Base-by-base conservation (phyloP, 1,284 basidiomycete species). In the Cryptococcus sp. region DNA sequence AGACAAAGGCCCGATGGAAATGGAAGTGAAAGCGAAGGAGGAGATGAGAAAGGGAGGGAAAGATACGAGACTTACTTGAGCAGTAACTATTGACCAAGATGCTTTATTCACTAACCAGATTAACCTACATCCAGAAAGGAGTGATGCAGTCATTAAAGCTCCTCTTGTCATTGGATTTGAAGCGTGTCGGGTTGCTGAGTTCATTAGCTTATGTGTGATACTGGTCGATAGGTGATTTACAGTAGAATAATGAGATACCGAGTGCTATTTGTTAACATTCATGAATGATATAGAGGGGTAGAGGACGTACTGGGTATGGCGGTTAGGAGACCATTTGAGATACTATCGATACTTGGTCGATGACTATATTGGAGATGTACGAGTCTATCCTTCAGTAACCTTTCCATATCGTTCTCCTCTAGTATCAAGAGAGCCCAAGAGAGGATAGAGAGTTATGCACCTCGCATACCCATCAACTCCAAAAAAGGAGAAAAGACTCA, bases 51-150 rank as follows among this genome's bases (percentile, higher is more conserved):
- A 13, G 18, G 25, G 21, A 36, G 36, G 23, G 24, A 37, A 48
- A 16, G 19, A n/a, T n/a, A 3, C 2, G 14, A 13, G 21, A 56
- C 66, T 32, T 48, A 72, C 73, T 59, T 76, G 70, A 24, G 54
- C 54, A 28, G 73, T 74, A 4, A 69, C 67, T 3, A 62, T 46
- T 24, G 62, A 45, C 62, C 66, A 76, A 19, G 60, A 56, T 3
- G 69, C 70, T 48, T 67, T 66, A 57, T 76, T 76, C 23, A 76
- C 67, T 19, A 76, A 57, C 70, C 70, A 75, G n/a, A 76, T 68
- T 14, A 76, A 54, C n/a, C 74, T 58, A 18, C 52, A 56, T 5
- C 73, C 72, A 18, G 66, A 58, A 2, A 61, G 34, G 19, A 70
- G 60, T 9, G 62, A 69, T 0, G 64, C 56, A 9, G 62, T 49